Base-by-base conservation (phyloP, 2,329 filamentous ascomycete genomes). In the Microdochium paspali region DNA sequence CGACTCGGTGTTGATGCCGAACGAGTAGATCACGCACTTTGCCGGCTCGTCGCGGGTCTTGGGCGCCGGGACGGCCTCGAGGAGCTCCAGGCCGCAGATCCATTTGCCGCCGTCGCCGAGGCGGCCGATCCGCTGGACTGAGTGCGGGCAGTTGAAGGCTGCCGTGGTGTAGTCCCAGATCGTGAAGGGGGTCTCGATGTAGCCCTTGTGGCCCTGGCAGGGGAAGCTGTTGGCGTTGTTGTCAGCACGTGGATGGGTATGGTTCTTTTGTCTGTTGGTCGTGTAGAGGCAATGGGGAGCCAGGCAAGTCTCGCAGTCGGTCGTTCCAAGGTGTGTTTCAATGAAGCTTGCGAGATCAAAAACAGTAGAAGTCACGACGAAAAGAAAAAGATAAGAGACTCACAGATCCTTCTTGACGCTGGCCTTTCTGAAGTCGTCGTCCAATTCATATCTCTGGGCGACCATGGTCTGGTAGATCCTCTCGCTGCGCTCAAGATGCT, bases 71-170 rank as follows among this genome's bases (percentile, higher is more conserved):
- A 55, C 51, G 12, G 53, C 52, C 50, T 64, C 62, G 48, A 63
- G 66, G n/a, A 58, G 52, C 6, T 58, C 61, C 62, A 68, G 66
- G 31, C 66, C 67, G 53, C 66, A 70, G 13, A 69, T 61, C 62
- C 65, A 67, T 51, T 70, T 70, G 21, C 67, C 67, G n/a, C 67
- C 67, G 32, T 69, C 66, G 25, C 67, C 67, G 4, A 66, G 51
- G 4, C 59, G 54, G 3, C 67, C 67, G 2, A 70, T 54, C 6
- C 67, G 60, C 49, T 68, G 62, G 15, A 69, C 58, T 26, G 68
- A 66, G 47, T 66, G 61, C 3, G 67, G 67, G 53, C 67, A 70
- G 44, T 58, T 61, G 53, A 64, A 70, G 1, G 64, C 59, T 2
- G 67, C 59, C 4, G 63, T 65, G 21, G 63, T 59, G 52, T 68